Percentiles rank a stretch among this genome's conserved stretches.
These are phyloP conservation scores for Aspergillus tubingensis DNA, from an alignment of 2,329 filamentous ascomycete species.

Conservation along the genomic window DNA sequence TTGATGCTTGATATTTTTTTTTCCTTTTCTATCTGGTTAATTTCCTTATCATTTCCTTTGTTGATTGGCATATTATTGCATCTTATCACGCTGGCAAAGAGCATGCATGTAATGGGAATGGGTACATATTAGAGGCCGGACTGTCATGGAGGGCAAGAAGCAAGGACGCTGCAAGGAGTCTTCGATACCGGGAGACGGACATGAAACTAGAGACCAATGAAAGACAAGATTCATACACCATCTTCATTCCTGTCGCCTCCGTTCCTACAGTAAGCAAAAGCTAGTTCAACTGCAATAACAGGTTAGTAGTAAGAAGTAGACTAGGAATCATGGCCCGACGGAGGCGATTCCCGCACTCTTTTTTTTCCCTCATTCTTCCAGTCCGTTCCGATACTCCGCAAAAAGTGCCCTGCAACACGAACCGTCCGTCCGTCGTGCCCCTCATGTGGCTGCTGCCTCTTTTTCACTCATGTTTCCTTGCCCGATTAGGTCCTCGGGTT, in stretches of 20 bases:
- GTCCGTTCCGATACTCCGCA: neutral
- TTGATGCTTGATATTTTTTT: slow-evolving; percentile 4
- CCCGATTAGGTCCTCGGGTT: no score
- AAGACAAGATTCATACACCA: neutral
- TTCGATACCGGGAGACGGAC: neutral
- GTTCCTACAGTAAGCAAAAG: neutral
- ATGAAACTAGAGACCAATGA: slow-evolving; percentile 7
- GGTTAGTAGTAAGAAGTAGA: no score
- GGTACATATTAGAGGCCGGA: slow-evolving; percentile 7
- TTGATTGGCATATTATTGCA: slow-evolving; percentile 10
- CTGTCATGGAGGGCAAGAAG: slow-evolving; percentile 10
- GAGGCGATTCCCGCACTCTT: neutral
- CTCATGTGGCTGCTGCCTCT: slow-evolving; percentile 10
- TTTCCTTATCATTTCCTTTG: slow-evolving; percentile 9
- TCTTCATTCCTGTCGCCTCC: neutral
- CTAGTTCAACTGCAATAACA: neutral
- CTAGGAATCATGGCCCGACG: neutral
- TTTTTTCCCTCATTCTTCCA: neutral
- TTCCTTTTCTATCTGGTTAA: slow-evolving; percentile 4
- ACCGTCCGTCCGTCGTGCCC: slow-evolving; percentile 2
- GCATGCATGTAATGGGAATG: slow-evolving; percentile 19
- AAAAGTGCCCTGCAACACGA: neutral
- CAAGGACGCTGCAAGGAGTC: slow-evolving; percentile 22
- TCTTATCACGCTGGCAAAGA: slow-evolving; percentile 7
- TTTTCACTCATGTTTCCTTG: no score